Evolutionary conservation across 164 flowering plant genomes (phyloP).

Genomic region (Piper betle): DNA sequence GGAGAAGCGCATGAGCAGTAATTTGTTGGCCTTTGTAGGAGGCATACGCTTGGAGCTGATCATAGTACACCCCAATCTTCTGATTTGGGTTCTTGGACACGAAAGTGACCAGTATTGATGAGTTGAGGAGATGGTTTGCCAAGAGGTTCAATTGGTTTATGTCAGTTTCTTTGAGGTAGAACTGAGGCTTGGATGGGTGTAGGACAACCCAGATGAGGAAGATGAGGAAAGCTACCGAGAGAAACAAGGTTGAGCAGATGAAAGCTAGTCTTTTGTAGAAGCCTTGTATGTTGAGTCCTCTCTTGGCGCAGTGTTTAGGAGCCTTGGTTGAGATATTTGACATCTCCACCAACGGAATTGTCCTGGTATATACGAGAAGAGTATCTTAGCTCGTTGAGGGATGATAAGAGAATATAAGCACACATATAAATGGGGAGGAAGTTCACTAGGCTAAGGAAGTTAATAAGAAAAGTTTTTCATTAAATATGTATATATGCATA

Average conservation of each 20-base stretch:
- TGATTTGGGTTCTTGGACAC: constrained; percentile 20
- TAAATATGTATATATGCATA: neutral
- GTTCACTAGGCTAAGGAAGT: neutral
- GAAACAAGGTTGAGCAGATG: constrained; percentile 11
- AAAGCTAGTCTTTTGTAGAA: constrained; percentile 12
- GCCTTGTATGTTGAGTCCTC: constrained; percentile 13
- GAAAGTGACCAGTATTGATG: constrained; percentile 22
- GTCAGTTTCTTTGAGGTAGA: constrained; percentile 17
- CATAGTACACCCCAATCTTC: constrained; percentile 22
- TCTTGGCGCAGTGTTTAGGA: constrained; percentile 21
- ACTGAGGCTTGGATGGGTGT: constrained; percentile 24
- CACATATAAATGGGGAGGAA: neutral
- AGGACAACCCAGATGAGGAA: constrained; percentile 17
- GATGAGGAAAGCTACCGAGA: constrained; percentile 8
- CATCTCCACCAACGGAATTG: constrained; percentile 8
- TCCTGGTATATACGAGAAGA: no score
- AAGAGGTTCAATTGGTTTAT: constrained; percentile 21
- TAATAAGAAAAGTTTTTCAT: neutral
- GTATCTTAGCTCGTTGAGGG: neutral
- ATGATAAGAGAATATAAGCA: neutral
- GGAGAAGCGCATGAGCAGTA: constrained; percentile 12
- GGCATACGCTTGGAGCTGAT: constrained; percentile 16
- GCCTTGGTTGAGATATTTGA: constrained; percentile 10
- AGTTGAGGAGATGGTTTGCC: constrained; percentile 16
- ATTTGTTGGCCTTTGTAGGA: constrained; percentile 22